Percentiles rank a stretch among this genome's conserved stretches.
phyloP scores from a whole-genome alignment of 2,329 filamentous ascomycete species.

The Mollisiaceae sp. region DNA sequence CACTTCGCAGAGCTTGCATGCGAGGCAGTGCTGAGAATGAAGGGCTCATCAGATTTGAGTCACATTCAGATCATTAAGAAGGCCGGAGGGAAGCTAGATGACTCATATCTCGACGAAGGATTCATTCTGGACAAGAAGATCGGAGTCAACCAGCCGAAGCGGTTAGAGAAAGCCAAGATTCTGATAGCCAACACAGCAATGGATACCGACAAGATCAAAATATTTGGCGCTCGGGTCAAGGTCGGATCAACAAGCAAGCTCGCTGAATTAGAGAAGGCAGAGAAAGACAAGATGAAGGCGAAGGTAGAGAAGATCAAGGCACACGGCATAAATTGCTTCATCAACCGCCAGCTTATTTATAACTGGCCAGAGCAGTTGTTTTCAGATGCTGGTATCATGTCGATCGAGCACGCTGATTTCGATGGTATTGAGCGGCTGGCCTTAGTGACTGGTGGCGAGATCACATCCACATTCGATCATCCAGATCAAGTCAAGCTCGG shows the following conservation, averaged over 20 bases:
- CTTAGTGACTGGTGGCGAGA: conserved; percentile 95
- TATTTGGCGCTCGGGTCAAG: conserved; percentile 96
- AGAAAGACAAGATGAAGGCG: conserved; percentile 98
- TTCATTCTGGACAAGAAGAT: conserved; percentile 99
- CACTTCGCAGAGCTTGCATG: conserved; percentile 90
- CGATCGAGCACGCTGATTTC: conserved; percentile 98
- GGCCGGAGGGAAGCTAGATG: conserved; percentile 93
- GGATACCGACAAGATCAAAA: conserved; percentile 99
- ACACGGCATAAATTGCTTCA: conserved; percentile 99
- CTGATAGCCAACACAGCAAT: conserved; percentile 97
- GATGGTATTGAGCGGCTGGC: conserved; percentile 96
- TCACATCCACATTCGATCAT: conserved; percentile 96
- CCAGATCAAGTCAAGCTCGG: conserved; percentile 96
- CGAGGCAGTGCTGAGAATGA: conserved; percentile 88
- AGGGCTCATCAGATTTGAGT: conserved; percentile 89
- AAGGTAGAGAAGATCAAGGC: conserved; percentile 99
- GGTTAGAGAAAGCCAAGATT: conserved; percentile 97
- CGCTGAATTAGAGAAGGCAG: conserved; percentile 97
- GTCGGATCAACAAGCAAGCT: conserved; percentile 95
- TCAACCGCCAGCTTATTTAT: conserved; percentile 99
- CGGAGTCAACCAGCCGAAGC: conserved; percentile 97
- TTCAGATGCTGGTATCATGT: conserved; percentile 95
- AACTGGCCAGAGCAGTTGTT: conserved; percentile 99
- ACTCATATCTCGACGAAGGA: conserved; percentile 96
- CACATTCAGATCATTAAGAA: conserved; percentile 99